Base-by-base conservation (phyloP, 148 eudicot species). In the Gaultheria prostrata region DNA sequence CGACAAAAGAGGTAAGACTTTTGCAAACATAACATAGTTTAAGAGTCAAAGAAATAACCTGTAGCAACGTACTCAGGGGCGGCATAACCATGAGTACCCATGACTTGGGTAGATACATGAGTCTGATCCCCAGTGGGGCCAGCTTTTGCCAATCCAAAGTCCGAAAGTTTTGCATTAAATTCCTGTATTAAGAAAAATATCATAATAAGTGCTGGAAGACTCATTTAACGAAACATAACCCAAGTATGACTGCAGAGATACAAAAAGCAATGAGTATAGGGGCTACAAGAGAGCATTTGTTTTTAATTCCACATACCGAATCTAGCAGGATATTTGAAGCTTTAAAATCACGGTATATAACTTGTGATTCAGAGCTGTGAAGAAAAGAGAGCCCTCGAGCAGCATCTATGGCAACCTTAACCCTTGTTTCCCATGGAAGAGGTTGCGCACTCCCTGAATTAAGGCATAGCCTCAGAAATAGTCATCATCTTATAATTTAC, bases 11-110 rank as follows among this genome's bases (percentile, higher is more conserved):
- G 21, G 33, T 48, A 32, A 43, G 61, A 32, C 17, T 57, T 33
- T 45, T 1, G 5, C 1, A 59, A 48, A 59, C 39, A 35, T 75
- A 74, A 15, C 32, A 75, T 17, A 30, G 13, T 24, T 18, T 21
- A 30, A 80, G 30, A 11, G 46, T 74, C 57, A 81, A 75, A 50
- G 54, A 81, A 65, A 48, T 65, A 63, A 86, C 93, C 93, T 86
- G 93, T 86, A 48, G 88, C 43, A 82, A 84, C 28, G 77, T 90
- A 90, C 76, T 85, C 88, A 13, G 93, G 93, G 78, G 88, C 89
- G 28, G 91, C 85, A 85, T 91, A 91, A 32, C 93, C 93, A 72
- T 89, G 84, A 17, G 93, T 91, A 56, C 91, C 93, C 86, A 87
- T 85, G 18, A 91, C 87, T 72, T 76, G 82, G 20, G 91, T 89